A percentile compares a stretch with the other conserved stretches of the same genome.
phyloP scores from a whole-genome alignment of 208 protist genomes.

The Phytomonas sp. region DNA sequence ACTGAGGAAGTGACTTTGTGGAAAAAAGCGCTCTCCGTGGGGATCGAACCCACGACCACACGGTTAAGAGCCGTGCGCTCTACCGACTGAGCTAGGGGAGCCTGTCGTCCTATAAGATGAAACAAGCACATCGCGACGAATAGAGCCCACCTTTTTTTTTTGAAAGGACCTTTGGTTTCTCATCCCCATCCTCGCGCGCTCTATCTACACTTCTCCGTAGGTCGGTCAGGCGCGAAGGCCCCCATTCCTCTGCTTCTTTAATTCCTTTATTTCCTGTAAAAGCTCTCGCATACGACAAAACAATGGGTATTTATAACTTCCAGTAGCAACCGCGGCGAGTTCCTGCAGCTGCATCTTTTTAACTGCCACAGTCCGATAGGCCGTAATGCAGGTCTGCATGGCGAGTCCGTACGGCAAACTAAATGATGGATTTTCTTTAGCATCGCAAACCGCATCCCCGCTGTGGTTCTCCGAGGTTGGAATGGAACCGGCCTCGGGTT shows the following conservation, averaged over 20 bases:
- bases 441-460: not conserved
- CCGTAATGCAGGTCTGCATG: constrained; percentile 67
- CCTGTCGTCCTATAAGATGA: not conserved
- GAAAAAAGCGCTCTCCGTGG: constrained; percentile 64
- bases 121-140: too few relatives aligned
- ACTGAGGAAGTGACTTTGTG: too few relatives aligned
- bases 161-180: not conserved
- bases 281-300: constrained; percentile 85
- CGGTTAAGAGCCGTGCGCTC: constrained; percentile 96
- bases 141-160: too few relatives aligned
- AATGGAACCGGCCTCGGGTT: not conserved
- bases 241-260: constrained; percentile 33
- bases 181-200: too few relatives aligned
- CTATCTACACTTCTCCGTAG: too few relatives aligned
- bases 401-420: constrained; percentile 21
- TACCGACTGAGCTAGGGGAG: constrained; percentile 95
- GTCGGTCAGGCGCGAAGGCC: too few relatives aligned
- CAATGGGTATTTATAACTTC: constrained; percentile 78
- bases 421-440: not conserved
- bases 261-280: constrained; percentile 68
- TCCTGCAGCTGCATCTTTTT: constrained; percentile 48
- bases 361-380: constrained; percentile 52
- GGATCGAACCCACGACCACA: constrained; percentile 97
- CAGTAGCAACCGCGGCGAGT: constrained; percentile 73
- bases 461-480: not conserved